Percentiles rank a stretch among this genome's conserved stretches.
Conservation (phyloP, 805 yeast species). For the Tetrapisispora namnaoensis region DNA sequence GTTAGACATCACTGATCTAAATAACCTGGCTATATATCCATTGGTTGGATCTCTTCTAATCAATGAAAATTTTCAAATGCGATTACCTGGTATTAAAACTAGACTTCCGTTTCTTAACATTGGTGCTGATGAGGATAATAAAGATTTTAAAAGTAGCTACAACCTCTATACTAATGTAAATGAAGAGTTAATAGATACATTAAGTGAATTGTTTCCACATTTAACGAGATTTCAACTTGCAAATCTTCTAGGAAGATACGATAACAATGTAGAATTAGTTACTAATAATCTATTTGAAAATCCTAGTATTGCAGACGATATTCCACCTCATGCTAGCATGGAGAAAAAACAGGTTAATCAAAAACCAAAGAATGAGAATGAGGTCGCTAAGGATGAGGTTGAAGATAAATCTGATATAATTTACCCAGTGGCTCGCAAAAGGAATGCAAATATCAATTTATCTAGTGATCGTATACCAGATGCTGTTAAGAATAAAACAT, state of each 20-base stretch:
- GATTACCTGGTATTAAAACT: constrained; percentile 44
- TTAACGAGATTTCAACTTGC: constrained; percentile 39
- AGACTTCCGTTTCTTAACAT: constrained; percentile 39
- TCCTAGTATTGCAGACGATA: constrained; percentile 35
- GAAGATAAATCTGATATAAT: constrained; percentile 5
- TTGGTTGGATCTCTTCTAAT: constrained; percentile 45
- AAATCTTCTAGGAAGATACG: constrained; percentile 39
- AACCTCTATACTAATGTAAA: constrained; percentile 6
- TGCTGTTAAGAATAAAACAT: constrained; percentile 46
- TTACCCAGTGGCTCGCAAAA: not conserved
- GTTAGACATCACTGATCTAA: constrained; percentile 36
- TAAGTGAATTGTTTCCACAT: constrained; percentile 60
- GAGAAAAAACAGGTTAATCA: not conserved
- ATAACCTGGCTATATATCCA: constrained; percentile 40
- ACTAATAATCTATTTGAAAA: constrained; percentile 55
- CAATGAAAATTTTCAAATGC: constrained; percentile 36
- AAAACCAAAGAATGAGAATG: constrained; percentile 1
- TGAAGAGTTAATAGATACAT: constrained; percentile 32
- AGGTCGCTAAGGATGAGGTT: not conserved
- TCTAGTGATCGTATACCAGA: constrained; percentile 30
- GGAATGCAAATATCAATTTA: constrained; percentile 4
- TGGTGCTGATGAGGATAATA: constrained; percentile 1
- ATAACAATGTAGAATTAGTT: constrained; percentile 45
- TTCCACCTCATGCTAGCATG: constrained; percentile 13
- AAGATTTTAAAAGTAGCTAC: not conserved